Conservation (phyloP, 2,329 filamentous ascomycete genomes). For the Raffaelea arxii region DNA sequence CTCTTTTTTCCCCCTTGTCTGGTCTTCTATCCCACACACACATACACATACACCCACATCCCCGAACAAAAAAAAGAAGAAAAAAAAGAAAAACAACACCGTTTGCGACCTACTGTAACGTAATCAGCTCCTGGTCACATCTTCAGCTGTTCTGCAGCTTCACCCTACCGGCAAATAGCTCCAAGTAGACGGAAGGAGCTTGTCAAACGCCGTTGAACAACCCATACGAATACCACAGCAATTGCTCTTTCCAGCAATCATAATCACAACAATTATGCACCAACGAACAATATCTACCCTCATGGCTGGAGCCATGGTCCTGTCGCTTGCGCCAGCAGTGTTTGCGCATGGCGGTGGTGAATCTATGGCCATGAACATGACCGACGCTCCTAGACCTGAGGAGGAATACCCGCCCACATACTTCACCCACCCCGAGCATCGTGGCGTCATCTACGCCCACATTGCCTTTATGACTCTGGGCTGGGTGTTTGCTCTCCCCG, state of each 20-base stretch:
- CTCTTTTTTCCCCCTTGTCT: no score
- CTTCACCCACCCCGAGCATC: conserved; percentile 45
- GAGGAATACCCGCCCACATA: conserved; percentile 40
- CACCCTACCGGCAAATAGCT: neutral
- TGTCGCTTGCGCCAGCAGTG: conserved; percentile 18
- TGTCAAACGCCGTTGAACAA: neutral
- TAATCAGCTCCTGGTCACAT: neutral
- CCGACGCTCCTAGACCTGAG: neutral
- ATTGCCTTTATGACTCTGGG: conserved; percentile 59
- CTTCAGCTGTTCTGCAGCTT: conserved; percentile 3
- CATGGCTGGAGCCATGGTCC: conserved; percentile 14
- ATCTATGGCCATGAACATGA: conserved; percentile 14
- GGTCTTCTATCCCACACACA: no score
- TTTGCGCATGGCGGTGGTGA: conserved; percentile 19
- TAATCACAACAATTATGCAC: conserved; percentile 6
- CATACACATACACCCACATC: no score
- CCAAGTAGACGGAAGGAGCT: conserved; percentile 1
- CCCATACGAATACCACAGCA: neutral
- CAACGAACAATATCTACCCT: conserved; percentile 6
- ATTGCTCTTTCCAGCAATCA: no score
- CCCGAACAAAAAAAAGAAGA: no score
- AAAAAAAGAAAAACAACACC: neutral
- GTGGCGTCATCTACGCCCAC: conserved; percentile 55
- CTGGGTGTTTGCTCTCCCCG: conserved; percentile 65
- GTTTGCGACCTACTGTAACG: neutral